These are phyloP conservation scores for Cyclostephanos invisitatus DNA, from an alignment of 108 stramenopile species.

Conservation along the genomic window DNA sequence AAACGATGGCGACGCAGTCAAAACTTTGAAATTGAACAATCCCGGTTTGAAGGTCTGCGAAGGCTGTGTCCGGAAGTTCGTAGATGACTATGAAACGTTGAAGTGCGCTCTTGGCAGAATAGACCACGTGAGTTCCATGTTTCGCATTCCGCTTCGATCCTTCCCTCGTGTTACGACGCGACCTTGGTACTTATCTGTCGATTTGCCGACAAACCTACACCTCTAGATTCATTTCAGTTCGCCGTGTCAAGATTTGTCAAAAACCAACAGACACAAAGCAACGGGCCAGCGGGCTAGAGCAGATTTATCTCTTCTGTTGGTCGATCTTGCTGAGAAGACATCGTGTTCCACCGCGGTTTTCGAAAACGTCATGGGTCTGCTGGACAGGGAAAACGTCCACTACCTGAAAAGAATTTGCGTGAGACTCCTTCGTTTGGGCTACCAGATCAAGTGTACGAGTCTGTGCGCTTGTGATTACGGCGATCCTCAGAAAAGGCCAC, in stretches of 20 bases:
- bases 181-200: not conserved
- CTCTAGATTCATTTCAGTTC: slow-evolving; percentile 26
- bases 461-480: slow-evolving; percentile 52
- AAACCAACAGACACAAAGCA: slow-evolving; percentile 33
- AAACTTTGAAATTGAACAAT: slow-evolving; percentile 40
- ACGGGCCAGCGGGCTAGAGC: slow-evolving; percentile 24
- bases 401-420: slow-evolving; percentile 35
- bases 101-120: slow-evolving; percentile 28
- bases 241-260: slow-evolving; percentile 56
- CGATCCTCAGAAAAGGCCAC: slow-evolving; percentile 46
- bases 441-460: slow-evolving; percentile 34
- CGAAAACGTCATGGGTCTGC: slow-evolving; percentile 55
- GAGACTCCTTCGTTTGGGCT: slow-evolving; percentile 35
- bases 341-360: slow-evolving; percentile 38
- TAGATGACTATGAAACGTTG: slow-evolving; percentile 16
- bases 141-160: not conserved
- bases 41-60: slow-evolving; percentile 14
- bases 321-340: slow-evolving; percentile 34
- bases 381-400: slow-evolving; percentile 16
- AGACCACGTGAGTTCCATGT: slow-evolving; percentile 26
- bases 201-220: not conserved
- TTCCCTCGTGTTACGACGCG: not conserved
- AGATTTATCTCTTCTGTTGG: slow-evolving; percentile 41
- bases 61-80: slow-evolving; percentile 28
- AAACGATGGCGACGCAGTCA: slow-evolving; percentile 36